Percentiles rank a stretch among this genome's conserved stretches.
Evolutionary conservation across 352 stramenopile species (phyloP).

Genomic region (Globisporangium splendens): DNA sequence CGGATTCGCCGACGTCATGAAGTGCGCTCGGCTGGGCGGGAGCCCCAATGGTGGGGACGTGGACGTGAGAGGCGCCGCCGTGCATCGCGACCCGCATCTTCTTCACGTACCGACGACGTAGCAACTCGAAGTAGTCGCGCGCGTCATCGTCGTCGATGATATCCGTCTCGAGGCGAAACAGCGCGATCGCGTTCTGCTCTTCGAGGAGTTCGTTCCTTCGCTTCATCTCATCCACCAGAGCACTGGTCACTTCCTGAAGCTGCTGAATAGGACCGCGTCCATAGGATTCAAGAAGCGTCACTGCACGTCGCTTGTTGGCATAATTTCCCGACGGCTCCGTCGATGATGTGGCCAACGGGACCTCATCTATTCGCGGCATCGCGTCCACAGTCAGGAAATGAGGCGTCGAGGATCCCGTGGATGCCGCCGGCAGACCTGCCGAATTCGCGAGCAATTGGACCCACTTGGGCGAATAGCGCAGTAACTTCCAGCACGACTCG

Average conservation of each 20-base stretch:
- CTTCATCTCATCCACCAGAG: constrained; percentile 48
- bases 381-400: constrained; percentile 10
- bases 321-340: constrained; percentile 4
- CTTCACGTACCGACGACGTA: constrained; percentile 58
- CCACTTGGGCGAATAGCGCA: constrained; percentile 67
- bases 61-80: not conserved
- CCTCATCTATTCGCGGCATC: constrained; percentile 10
- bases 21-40: not conserved
- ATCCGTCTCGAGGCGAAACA: constrained; percentile 54
- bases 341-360: not conserved
- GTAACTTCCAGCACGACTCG: constrained; percentile 61
- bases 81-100: constrained; percentile 28
- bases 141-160: constrained; percentile 43
- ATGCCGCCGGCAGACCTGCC: constrained; percentile 17
- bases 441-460: constrained; percentile 54
- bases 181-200: constrained; percentile 67
- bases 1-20: constrained; percentile 2
- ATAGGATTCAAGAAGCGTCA: constrained; percentile 10
- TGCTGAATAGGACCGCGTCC: constrained; percentile 16
- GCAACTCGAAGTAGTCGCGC: constrained; percentile 42
- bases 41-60: too few species aligned
- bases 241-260: constrained; percentile 24
- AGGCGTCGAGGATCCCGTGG: constrained; percentile 1
- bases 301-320: constrained; percentile 7
- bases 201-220: constrained; percentile 67